phyloP scores from a whole-genome alignment of 345 rosid species.

The Bretschneidera sinensis region DNA sequence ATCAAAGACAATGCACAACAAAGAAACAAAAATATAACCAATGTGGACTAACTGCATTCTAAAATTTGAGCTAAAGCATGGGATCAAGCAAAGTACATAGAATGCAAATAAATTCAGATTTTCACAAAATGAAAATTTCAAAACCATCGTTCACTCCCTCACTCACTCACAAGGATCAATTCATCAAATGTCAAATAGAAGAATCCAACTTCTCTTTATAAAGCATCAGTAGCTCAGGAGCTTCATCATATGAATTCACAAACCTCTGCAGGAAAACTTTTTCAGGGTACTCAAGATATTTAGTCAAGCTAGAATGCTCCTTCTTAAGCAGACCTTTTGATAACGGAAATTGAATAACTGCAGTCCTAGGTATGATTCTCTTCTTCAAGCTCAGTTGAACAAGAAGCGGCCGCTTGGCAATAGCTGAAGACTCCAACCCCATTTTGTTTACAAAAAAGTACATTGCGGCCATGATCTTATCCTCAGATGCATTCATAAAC shows the following conservation, averaged over 20 bases:
- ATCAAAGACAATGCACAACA: too few relatives aligned
- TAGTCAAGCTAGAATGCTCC: neutral
- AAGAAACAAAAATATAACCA: too few relatives aligned
- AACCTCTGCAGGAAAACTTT: slow-evolving; percentile 13
- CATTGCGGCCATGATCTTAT: slow-evolving; percentile 12
- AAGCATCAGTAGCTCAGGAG: slow-evolving; percentile 15
- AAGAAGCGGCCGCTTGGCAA: neutral
- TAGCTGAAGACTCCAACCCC: slow-evolving; percentile 3
- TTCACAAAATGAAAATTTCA: too few relatives aligned
- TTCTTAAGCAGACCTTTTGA: slow-evolving; percentile 23
- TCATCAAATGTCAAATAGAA: neutral
- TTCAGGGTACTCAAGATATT: slow-evolving; percentile 4
- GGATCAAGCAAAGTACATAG: too few relatives aligned
- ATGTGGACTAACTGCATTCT: too few relatives aligned
- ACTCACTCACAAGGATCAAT: neutral
- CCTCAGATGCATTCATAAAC: neutral
- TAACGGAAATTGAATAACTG: slow-evolving; percentile 17
- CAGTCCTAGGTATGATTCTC: slow-evolving; percentile 29
- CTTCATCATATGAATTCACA: slow-evolving; percentile 10
- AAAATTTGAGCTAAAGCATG: too few relatives aligned
- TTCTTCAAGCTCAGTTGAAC: slow-evolving; percentile 16
- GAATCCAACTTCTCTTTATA: slow-evolving; percentile 12
- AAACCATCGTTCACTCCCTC: too few relatives aligned
- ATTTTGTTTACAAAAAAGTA: slow-evolving; percentile 19
- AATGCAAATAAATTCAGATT: too few relatives aligned